These are phyloP conservation scores for Candida nanaspora DNA, from an alignment of 805 yeast species.

Conservation along the genomic window DNA sequence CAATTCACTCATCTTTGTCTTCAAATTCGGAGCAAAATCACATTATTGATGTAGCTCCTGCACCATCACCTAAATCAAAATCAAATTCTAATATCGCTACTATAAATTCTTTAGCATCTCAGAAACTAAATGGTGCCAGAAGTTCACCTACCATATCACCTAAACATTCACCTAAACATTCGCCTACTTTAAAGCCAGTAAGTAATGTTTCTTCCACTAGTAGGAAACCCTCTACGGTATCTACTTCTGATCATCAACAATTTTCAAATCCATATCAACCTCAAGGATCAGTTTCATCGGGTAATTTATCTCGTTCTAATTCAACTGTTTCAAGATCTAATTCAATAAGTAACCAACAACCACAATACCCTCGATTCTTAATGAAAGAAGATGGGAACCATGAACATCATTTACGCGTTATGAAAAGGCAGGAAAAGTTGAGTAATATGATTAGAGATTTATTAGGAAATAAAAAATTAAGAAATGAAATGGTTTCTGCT, in stretches of 20 bases:
- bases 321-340: constrained; percentile 7
- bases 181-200: constrained; percentile 5
- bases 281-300: too few relatives aligned
- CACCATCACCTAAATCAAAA: constrained; percentile 3
- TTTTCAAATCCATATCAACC: constrained; percentile 13
- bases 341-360: constrained; percentile 1
- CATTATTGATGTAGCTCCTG: constrained; percentile 1
- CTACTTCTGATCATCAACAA: neutral
- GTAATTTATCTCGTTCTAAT: constrained; percentile 1
- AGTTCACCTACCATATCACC: neutral
- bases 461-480: constrained; percentile 62
- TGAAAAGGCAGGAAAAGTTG: constrained; percentile 72
- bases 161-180: constrained; percentile 2
- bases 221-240: neutral
- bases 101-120: neutral
- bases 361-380: constrained; percentile 36
- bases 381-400: constrained; percentile 67
- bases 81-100: neutral
- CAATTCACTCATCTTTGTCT: neutral
- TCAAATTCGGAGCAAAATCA: constrained; percentile 1
- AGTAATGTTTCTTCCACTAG: too few relatives aligned
- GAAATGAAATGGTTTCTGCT: constrained; percentile 68
- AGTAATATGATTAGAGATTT: constrained; percentile 69
- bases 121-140: neutral
- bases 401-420: constrained; percentile 69